Percentiles rank a stretch among this genome's conserved stretches.
Conservation (phyloP, 805 yeast species). For the Wickerhamiella allomyrinae region DNA sequence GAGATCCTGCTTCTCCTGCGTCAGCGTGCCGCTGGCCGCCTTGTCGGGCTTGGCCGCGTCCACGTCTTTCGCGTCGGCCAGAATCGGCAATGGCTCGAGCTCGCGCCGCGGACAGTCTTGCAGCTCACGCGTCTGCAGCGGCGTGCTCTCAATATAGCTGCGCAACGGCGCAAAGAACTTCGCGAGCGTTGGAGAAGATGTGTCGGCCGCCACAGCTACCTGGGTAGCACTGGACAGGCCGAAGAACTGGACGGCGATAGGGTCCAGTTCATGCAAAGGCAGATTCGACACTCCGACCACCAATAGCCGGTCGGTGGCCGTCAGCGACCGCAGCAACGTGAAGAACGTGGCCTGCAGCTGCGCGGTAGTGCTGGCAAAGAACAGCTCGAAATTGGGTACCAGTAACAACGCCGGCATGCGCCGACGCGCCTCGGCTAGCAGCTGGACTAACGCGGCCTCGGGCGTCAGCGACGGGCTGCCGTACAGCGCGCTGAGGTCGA, state of each 20-base stretch:
- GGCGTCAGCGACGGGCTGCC: constrained; percentile 70
- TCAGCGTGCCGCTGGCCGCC: neutral
- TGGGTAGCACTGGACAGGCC: constrained; percentile 37
- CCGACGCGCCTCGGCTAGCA: constrained; percentile 73
- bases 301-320: constrained; percentile 58
- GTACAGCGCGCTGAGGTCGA: constrained; percentile 65
- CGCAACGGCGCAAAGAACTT: constrained; percentile 43
- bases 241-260: constrained; percentile 40
- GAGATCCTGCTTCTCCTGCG: constrained; percentile 37
- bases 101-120: constrained; percentile 31
- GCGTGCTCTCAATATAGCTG: constrained; percentile 47
- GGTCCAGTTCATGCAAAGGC: constrained; percentile 28
- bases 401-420: constrained; percentile 78
- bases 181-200: constrained; percentile 28
- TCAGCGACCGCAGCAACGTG: constrained; percentile 52
- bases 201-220: constrained; percentile 28
- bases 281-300: constrained; percentile 57
- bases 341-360: constrained; percentile 59
- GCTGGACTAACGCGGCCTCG: constrained; percentile 71
- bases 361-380: constrained; percentile 54
- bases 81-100: constrained; percentile 30
- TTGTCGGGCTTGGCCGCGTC: neutral
- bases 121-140: constrained; percentile 54
- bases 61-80: constrained; percentile 22
- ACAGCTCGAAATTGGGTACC: constrained; percentile 69